Conservation (phyloP, 2,329 filamentous ascomycete species). For the Botrytis tulipae region DNA sequence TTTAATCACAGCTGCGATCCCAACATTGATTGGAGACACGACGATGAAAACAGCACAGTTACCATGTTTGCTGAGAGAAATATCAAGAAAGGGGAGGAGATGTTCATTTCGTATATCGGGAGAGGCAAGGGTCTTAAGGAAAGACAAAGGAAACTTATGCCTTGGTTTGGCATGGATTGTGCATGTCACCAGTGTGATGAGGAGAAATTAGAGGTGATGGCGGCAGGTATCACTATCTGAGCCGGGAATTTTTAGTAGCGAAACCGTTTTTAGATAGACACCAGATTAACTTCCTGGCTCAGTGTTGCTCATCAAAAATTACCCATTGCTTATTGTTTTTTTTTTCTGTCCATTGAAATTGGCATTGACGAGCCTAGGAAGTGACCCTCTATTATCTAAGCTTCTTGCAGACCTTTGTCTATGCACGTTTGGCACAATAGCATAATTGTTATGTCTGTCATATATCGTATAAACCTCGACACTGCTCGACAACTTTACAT, state of each 20-base stretch:
- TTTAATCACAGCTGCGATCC: slow-evolving; percentile 40
- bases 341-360: neutral
- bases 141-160: slow-evolving; percentile 21
- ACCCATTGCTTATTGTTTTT: neutral
- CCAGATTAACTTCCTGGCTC: neutral
- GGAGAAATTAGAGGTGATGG: slow-evolving; percentile 1
- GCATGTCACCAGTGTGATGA: slow-evolving; percentile 15
- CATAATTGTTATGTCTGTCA: too few species aligned
- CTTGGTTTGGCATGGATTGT: slow-evolving; percentile 24
- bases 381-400: neutral
- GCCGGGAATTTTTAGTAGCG: too few species aligned
- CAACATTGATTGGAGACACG: slow-evolving; percentile 36
- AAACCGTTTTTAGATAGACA: neutral
- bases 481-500: neutral
- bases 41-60: slow-evolving; percentile 30
- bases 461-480: neutral
- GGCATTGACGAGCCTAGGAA: neutral
- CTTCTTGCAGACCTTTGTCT: neutral
- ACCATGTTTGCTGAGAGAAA: slow-evolving; percentile 32
- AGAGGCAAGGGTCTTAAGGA: slow-evolving; percentile 12
- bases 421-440: neutral
- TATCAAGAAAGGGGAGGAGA: slow-evolving; percentile 30
- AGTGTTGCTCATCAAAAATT: neutral
- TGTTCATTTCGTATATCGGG: slow-evolving; percentile 34
- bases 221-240: slow-evolving; percentile 1